Percentiles rank a stretch among this genome's conserved stretches.
Evolutionary conservation across 2,329 filamentous ascomycete genomes (phyloP).

Genomic region (Ophiostoma populinum): DNA sequence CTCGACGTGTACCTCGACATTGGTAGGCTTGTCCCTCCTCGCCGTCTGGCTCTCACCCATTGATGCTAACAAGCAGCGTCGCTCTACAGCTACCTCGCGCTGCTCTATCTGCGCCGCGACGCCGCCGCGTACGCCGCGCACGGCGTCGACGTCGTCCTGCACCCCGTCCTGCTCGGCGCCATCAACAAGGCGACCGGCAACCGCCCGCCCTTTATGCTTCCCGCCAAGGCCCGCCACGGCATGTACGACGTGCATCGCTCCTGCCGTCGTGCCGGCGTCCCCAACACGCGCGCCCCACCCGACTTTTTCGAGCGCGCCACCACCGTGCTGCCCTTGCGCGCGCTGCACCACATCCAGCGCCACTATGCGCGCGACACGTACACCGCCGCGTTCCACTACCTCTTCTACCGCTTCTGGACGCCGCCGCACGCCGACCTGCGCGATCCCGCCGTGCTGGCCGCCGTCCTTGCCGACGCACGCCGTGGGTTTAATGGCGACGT

Average conservation of each 20-base stretch:
- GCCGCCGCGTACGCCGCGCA: slow-evolving; percentile 35
- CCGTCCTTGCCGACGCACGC: slow-evolving; percentile 19
- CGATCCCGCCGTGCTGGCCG: slow-evolving; percentile 33
- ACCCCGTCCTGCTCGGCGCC: slow-evolving; percentile 55
- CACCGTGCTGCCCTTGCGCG: slow-evolving; percentile 42
- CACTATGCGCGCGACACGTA: slow-evolving; percentile 31
- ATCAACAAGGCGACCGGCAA: slow-evolving; percentile 49
- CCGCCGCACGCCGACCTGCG: slow-evolving; percentile 40
- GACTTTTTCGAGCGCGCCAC: slow-evolving; percentile 26
- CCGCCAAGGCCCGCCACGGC: slow-evolving; percentile 47
- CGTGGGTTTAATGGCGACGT: slow-evolving; percentile 8
- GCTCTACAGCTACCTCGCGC: slow-evolving; percentile 37
- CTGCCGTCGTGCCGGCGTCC: slow-evolving; percentile 20
- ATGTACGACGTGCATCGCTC: slow-evolving; percentile 23
- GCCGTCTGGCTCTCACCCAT: background rate
- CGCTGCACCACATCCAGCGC: slow-evolving; percentile 49
- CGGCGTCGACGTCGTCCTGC: slow-evolving; percentile 51
- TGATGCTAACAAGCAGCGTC: slow-evolving; percentile 35
- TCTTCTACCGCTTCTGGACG: slow-evolving; percentile 48
- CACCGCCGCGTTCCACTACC: slow-evolving; percentile 32
- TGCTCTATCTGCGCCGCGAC: slow-evolving; percentile 41
- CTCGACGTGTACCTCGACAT: slow-evolving; percentile 41
- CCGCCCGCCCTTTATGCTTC: slow-evolving; percentile 54
- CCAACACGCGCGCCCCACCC: slow-evolving; percentile 20
- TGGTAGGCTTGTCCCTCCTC: slow-evolving; percentile 30